A percentile compares a stretch with the other conserved stretches of the same genome.
Conservation (phyloP, 306 rosid species). For the Fagus sylvatica region DNA sequence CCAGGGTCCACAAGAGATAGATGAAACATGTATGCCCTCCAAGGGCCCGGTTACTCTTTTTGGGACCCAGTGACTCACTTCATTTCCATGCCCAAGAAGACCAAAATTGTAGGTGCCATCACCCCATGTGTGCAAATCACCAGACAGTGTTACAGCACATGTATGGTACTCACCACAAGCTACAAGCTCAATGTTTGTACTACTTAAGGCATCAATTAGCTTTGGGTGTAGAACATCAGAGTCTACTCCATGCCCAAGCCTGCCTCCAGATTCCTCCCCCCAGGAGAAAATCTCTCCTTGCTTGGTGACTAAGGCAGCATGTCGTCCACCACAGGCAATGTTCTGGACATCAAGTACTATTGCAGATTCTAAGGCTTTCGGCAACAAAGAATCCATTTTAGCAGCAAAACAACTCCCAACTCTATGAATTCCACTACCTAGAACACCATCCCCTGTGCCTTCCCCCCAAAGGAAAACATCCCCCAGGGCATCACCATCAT, state of each 20-base stretch:
- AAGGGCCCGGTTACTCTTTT: conserved; percentile 92
- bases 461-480: conserved; percentile 99
- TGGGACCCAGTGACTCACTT: conserved; percentile 99
- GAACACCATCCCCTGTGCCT: conserved; percentile 90
- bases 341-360: conserved; percentile 95
- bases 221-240: conserved; percentile 86
- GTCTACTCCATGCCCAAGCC: conserved; percentile 99
- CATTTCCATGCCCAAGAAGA: conserved; percentile 95
- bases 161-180: conserved; percentile 99
- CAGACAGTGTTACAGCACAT: conserved; percentile 95
- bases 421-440: conserved; percentile 89
- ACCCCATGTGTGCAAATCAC: conserved; percentile 98
- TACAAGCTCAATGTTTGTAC: conserved; percentile 85
- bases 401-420: conserved; percentile 64
- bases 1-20: conserved; percentile 98
- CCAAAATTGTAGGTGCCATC: conserved; percentile 93
- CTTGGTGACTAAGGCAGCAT: conserved; percentile 95
- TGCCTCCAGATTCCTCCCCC: conserved; percentile 98
- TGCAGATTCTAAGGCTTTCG: conserved; percentile 94
- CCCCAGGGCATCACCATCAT: conserved; percentile 98
- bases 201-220: conserved; percentile 88
- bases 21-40: conserved; percentile 94
- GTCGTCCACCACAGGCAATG: conserved; percentile 94
- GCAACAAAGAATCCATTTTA: conserved; percentile 85
- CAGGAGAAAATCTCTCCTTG: conserved; percentile 97